Evolutionary conservation across 1,139 yeast genomes (phyloP), one percentile per base, ranked within the genome.

Genomic region (Geotrichum australiense): DNA sequence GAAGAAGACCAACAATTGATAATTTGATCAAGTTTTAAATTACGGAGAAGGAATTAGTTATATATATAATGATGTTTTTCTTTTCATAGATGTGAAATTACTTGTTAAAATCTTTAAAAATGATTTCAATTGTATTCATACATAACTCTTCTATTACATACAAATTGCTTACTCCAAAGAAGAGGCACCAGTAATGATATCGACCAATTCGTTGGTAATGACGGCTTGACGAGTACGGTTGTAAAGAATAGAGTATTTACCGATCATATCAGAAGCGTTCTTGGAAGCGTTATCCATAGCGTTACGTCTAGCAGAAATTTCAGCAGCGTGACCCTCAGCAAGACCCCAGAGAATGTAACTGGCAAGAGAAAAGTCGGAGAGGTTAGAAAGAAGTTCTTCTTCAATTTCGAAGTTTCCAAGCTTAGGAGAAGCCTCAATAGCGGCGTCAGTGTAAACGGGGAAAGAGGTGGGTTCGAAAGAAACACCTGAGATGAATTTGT

Each of bases 161-260:
- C 10, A 27, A 30, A 37, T n/a, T n/a, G 35, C 37, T 64, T 83
- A 91, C 73, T 84, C 96, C 74, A 91, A 80, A 50, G 97, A 86
- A 53, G 97, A 85, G 63, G 97, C 98, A 86, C 98, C 98, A 63
- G 98, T 91, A 69, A 91, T 91, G 65, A 91, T 91, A 73, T 91
- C 98, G 63, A 91, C 97, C 80, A 91, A 76, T 76, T 91, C 98
- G 78, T 91, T 91, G 73, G 98, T 91, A 65, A 91, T 91, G 66
- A 89, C 98, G 60, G 98, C 98, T 78, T 91, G 98, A 82, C 98
- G 89, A 66, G 97, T 85, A 80, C 98, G 89, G 89, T 91, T 91
- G 74, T 91, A 91, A 69, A 89, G 79, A 68, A 91, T 91, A 56
- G 97, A 81, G 82, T 85, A 89, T 64, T 77, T 80, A 73, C 77